Percentiles rank a stretch among this genome's conserved stretches.
Conservation (phyloP, 768 basidiomycete species). For the Russula olivacea region DNA sequence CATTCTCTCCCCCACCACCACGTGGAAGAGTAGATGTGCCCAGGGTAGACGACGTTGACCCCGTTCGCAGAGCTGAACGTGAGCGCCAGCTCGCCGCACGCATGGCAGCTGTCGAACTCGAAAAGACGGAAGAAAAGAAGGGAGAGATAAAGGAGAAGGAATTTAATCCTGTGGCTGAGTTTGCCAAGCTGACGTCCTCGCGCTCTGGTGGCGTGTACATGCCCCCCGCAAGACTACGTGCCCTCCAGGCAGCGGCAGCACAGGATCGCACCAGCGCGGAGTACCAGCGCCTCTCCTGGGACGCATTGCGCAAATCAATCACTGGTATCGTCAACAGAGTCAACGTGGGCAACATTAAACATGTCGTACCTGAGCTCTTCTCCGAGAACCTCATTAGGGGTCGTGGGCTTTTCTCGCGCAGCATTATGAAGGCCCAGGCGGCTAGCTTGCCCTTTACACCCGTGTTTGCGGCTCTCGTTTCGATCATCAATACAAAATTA, state of each 20-base stretch:
- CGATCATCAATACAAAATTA: conserved; percentile 95
- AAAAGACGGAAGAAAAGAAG: conserved; percentile 43
- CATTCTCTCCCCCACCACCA: conserved; percentile 35
- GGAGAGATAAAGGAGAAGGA: conserved; percentile 36
- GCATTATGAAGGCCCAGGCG: conserved; percentile 97
- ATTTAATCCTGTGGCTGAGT: conserved; percentile 78
- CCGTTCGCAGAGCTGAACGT: conserved; percentile 65
- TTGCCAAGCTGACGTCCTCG: conserved; percentile 75
- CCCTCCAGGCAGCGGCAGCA: conserved; percentile 78
- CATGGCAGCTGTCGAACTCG: conserved; percentile 62
- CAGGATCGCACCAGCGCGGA: conserved; percentile 79
- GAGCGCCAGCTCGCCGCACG: conserved; percentile 74
- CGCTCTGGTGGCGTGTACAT: conserved; percentile 94
- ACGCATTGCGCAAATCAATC: conserved; percentile 93
- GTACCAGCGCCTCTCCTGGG: conserved; percentile 96
- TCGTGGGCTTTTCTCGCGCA: conserved; percentile 85
- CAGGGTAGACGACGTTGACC: conserved; percentile 67
- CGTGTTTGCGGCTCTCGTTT: conserved; percentile 89
- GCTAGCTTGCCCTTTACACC: conserved; percentile 97
- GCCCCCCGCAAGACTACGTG: conserved; percentile 88
- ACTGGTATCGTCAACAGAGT: conserved; percentile 99
- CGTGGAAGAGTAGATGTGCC: conserved; percentile 37
- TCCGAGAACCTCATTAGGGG: conserved; percentile 92
- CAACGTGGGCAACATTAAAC: conserved; percentile 94
- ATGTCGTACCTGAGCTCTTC: conserved; percentile 86